Conservation (phyloP, 257 asterid species). For the Galeopsis tetrahit region DNA sequence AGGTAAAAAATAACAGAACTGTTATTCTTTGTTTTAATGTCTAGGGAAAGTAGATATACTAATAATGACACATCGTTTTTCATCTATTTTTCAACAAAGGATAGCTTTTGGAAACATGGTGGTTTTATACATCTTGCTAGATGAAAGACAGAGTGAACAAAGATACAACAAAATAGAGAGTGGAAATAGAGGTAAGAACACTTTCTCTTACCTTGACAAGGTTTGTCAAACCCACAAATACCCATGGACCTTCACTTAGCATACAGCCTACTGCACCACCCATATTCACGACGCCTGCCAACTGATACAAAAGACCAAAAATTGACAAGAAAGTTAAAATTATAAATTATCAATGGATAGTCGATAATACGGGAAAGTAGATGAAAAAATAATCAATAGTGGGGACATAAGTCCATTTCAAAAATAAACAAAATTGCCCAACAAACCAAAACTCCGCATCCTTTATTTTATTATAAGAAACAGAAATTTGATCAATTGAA, state of each 20-base stretch:
- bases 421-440: neutral
- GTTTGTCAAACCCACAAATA: constrained; percentile 84
- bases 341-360: neutral
- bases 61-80: neutral
- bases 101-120: neutral
- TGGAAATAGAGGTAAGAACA: constrained; percentile 12
- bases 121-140: constrained; percentile 17
- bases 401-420: neutral
- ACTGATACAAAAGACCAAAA: constrained; percentile 45
- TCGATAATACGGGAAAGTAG: neutral
- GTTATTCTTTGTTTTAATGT: neutral
- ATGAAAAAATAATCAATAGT: neutral
- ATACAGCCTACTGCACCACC: constrained; percentile 84
- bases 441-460: neutral
- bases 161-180: neutral
- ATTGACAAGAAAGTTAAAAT: constrained; percentile 16
- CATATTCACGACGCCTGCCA: constrained; percentile 65
- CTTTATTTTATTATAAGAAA: neutral
- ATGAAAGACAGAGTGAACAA: constrained; percentile 18
- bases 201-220: constrained; percentile 78
- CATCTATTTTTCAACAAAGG: neutral
- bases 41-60: neutral
- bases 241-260: constrained; percentile 98
- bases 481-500: neutral
- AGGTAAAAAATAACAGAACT: neutral